A percentile compares a stretch with the other conserved stretches of the same genome.
Evolutionary conservation across 768 basidiomycete species (phyloP).

Genomic region (Piloderma croceum): DNA sequence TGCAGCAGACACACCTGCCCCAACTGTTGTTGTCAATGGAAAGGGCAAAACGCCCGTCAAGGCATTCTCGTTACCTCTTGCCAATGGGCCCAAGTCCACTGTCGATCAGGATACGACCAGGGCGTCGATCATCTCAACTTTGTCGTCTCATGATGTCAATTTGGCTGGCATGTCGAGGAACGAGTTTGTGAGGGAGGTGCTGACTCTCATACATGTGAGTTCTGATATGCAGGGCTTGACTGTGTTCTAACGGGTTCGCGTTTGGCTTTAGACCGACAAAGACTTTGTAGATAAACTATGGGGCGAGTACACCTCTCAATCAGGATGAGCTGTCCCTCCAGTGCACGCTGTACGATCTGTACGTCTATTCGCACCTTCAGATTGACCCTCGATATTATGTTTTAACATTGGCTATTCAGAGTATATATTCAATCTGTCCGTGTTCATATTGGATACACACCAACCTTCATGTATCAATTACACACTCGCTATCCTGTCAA

Average conservation of each 20-base stretch:
- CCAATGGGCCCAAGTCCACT: slow-evolving; percentile 3
- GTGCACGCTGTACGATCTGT: too few relatives aligned
- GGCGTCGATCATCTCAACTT: slow-evolving; percentile 21
- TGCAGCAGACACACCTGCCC: slow-evolving; percentile 6
- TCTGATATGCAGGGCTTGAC: neutral
- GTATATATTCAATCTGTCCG: too few relatives aligned
- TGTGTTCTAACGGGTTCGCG: slow-evolving; percentile 6
- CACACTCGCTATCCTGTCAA: too few relatives aligned
- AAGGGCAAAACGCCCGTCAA: slow-evolving; percentile 6
- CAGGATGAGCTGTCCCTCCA: too few relatives aligned
- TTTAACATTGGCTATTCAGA: too few relatives aligned
- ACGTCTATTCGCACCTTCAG: too few relatives aligned
- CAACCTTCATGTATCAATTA: too few relatives aligned
- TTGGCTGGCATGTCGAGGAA: slow-evolving; percentile 38
- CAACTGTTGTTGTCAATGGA: slow-evolving; percentile 18
- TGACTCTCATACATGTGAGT: slow-evolving; percentile 59
- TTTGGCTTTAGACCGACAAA: slow-evolving; percentile 48
- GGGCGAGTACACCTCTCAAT: slow-evolving; percentile 39
- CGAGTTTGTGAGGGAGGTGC: slow-evolving; percentile 53
- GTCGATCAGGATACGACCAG: slow-evolving; percentile 17
- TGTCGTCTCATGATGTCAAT: slow-evolving; percentile 15
- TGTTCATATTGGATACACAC: too few relatives aligned
- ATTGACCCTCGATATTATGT: too few relatives aligned
- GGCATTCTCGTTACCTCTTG: neutral
- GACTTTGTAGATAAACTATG: slow-evolving; percentile 60